Evolutionary conservation across 2,329 filamentous ascomycete genomes (phyloP).

Genomic region (Thielaviopsis populi): DNA sequence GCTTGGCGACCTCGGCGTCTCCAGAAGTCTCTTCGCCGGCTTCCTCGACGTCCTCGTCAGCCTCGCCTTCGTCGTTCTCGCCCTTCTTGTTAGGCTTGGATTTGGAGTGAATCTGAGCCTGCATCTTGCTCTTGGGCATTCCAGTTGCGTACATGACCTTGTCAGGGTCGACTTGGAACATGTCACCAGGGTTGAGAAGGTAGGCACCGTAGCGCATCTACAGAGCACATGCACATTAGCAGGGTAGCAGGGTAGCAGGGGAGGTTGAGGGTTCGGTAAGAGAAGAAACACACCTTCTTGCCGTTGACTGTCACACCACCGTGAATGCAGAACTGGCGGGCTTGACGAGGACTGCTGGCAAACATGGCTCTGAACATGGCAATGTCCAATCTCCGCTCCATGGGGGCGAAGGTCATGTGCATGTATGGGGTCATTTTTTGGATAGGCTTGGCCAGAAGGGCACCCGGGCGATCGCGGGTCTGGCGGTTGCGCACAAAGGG

Average conservation of each 20-base stretch:
- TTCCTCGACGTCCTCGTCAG: constrained; percentile 23
- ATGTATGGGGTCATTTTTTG: constrained; percentile 63
- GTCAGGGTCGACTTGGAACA: constrained; percentile 91
- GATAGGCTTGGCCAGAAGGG: constrained; percentile 25
- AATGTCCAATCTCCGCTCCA: constrained; percentile 85
- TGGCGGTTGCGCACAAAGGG: constrained; percentile 7
- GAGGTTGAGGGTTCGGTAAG: background rate
- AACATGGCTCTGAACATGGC: constrained; percentile 89
- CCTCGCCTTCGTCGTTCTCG: constrained; percentile 21
- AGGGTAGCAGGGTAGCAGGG: background rate
- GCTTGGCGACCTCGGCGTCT: constrained; percentile 19
- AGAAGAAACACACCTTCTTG: constrained; percentile 52
- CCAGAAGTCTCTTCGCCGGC: constrained; percentile 23
- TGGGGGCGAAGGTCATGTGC: constrained; percentile 86
- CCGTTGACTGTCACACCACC: constrained; percentile 92
- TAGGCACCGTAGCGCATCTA: constrained; percentile 90
- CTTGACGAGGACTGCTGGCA: constrained; percentile 82
- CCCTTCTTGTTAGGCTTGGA: constrained; percentile 15
- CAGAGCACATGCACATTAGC: background rate
- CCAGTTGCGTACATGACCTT: constrained; percentile 82
- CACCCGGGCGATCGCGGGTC: constrained; percentile 19
- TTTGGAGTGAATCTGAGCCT: constrained; percentile 16
- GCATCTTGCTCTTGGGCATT: constrained; percentile 40
- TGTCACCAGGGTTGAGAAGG: constrained; percentile 87
- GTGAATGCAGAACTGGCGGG: constrained; percentile 85